These are phyloP conservation scores for Stenocarpella maydis DNA, from an alignment of 2,329 filamentous ascomycete species.

Conservation along the genomic window DNA sequence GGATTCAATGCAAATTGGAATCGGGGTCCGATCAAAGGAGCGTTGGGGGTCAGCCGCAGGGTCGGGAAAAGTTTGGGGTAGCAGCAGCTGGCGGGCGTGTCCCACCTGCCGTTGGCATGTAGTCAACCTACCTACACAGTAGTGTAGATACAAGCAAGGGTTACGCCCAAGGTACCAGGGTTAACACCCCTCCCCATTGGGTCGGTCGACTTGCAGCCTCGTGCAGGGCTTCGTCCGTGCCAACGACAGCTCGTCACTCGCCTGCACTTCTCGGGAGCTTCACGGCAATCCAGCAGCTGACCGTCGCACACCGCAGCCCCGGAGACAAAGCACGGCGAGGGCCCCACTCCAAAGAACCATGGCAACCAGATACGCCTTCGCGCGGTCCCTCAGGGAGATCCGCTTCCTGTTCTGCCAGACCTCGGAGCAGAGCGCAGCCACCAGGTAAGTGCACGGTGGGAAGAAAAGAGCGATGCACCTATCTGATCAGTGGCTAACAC, in stretches of 20 bases:
- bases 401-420: conserved; percentile 98
- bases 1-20: conserved; percentile 13
- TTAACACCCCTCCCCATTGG: too few relatives aligned
- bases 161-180: too few relatives aligned
- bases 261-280: neutral
- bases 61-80: conserved; percentile 27
- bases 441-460: conserved; percentile 85
- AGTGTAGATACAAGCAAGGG: too few relatives aligned
- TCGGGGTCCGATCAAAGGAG: conserved; percentile 33
- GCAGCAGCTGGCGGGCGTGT: neutral
- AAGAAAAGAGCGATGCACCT: too few relatives aligned
- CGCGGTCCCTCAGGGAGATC: conserved; percentile 88
- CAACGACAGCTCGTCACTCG: conserved; percentile 8
- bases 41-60: neutral
- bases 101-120: too few relatives aligned
- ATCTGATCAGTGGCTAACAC: conserved; percentile 15
- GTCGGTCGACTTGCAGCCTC: too few relatives aligned
- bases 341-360: conserved; percentile 58
- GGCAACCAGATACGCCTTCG: conserved; percentile 93
- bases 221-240: conserved; percentile 16
- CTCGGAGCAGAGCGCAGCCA: conserved; percentile 86
- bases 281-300: conserved; percentile 39
- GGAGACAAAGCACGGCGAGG: too few relatives aligned
- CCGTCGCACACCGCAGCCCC: conserved; percentile 25
- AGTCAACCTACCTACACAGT: too few relatives aligned